A percentile compares a stretch with the other conserved stretches of the same genome.
Conservation (phyloP, 306 rosid species). For the Prunus padus region DNA sequence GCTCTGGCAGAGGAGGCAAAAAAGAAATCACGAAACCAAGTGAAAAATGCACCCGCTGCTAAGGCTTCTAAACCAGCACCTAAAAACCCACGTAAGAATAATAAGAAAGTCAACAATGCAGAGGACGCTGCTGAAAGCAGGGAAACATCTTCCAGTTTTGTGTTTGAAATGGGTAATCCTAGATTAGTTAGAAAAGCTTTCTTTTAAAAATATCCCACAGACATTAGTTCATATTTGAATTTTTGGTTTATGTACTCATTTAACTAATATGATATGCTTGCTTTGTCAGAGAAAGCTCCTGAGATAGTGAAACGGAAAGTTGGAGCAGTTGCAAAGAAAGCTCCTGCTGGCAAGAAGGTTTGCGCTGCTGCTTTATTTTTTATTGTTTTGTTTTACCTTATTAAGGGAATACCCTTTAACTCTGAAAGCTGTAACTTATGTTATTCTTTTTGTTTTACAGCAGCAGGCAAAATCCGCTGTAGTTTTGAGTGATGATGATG, state of each 20-base stretch:
- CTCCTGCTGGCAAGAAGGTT: conserved; percentile 56
- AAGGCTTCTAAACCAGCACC: conserved; percentile 46
- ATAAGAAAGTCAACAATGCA: conserved; percentile 50
- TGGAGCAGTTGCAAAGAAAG: conserved; percentile 52
- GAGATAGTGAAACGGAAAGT: conserved; percentile 57
- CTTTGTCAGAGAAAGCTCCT: conserved; percentile 47
- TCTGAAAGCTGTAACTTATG: background rate
- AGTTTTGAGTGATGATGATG: conserved; percentile 32
- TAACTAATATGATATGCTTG: background rate
- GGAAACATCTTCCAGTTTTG: conserved; percentile 34
- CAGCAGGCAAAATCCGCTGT: conserved; percentile 40
- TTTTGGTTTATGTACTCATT: background rate
- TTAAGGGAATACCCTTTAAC: too few relatives aligned
- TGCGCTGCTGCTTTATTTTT: background rate
- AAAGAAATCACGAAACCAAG: conserved; percentile 45
- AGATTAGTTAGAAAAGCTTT: background rate
- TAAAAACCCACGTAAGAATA: conserved; percentile 63
- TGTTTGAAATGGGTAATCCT: conserved; percentile 68
- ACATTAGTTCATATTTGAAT: background rate
- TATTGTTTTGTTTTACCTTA: background rate
- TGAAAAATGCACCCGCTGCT: conserved; percentile 30
- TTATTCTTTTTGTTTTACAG: conserved; percentile 1
- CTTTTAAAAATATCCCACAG: background rate
- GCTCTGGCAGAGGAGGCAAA: conserved; percentile 54
- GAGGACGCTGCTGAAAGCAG: conserved; percentile 45